Evolutionary conservation across 2,329 filamentous ascomycete species (phyloP).

Genomic region (Microsporum canis): DNA sequence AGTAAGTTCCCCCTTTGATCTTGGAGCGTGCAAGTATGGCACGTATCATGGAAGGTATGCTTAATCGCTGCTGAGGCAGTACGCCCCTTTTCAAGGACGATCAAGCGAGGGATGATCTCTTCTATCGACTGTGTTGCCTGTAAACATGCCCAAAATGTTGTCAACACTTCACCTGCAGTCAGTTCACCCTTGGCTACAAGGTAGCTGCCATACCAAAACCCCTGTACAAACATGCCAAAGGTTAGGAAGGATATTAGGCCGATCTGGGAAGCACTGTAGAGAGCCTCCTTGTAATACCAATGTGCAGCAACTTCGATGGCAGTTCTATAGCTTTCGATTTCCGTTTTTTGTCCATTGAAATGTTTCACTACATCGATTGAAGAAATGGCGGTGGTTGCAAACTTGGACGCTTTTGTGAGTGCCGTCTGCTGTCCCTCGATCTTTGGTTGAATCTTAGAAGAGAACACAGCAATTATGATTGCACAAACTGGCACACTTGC

Average conservation of each 20-base stretch:
- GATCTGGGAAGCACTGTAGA: slow-evolving; percentile 59
- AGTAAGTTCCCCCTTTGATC: slow-evolving; percentile 21
- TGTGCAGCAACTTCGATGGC: slow-evolving; percentile 48
- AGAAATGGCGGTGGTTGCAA: slow-evolving; percentile 55
- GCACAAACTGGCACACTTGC: slow-evolving; percentile 59
- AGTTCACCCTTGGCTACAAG: slow-evolving; percentile 52
- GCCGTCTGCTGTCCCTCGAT: slow-evolving; percentile 58
- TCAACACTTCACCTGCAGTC: slow-evolving; percentile 58
- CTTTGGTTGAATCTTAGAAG: slow-evolving; percentile 50
- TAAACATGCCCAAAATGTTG: slow-evolving; percentile 74
- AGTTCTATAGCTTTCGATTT: slow-evolving; percentile 53
- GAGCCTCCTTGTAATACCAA: slow-evolving; percentile 57
- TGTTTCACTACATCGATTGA: slow-evolving; percentile 79
- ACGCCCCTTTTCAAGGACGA: slow-evolving; percentile 68
- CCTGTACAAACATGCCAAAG: slow-evolving; percentile 68
- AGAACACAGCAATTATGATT: slow-evolving; percentile 48
- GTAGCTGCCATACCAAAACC: slow-evolving; percentile 75
- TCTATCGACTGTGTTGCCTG: slow-evolving; percentile 66
- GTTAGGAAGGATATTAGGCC: slow-evolving; percentile 63
- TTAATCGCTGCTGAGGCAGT: slow-evolving; percentile 57
- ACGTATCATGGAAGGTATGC: slow-evolving; percentile 26
- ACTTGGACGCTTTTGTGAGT: slow-evolving; percentile 59
- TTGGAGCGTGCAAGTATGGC: slow-evolving; percentile 9
- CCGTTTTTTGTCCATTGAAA: slow-evolving; percentile 63
- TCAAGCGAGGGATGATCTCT: slow-evolving; percentile 61